These are phyloP conservation scores for Olyra latifolia DNA, from an alignment of 176 grass and related monocot species.

Conservation along the genomic window DNA sequence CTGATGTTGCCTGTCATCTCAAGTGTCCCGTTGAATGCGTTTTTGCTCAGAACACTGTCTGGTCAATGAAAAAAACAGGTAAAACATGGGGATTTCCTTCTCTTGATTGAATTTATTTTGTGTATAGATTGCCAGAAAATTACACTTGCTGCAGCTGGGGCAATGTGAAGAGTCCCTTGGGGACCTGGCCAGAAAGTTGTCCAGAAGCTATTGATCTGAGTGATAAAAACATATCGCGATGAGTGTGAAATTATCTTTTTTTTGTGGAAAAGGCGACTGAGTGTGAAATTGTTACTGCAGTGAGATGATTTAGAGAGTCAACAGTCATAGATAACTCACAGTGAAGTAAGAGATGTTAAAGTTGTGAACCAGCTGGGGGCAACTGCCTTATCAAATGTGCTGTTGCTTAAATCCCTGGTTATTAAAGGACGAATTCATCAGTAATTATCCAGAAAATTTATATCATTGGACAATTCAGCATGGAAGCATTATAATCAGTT, in stretches of 20 bases:
- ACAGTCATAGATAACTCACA: slow-evolving; percentile 56
- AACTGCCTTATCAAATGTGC: slow-evolving; percentile 48
- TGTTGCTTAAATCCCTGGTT: slow-evolving; percentile 82
- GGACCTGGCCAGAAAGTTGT: slow-evolving; percentile 48
- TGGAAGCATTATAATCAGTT: neutral
- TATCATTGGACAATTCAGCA: slow-evolving; percentile 4
- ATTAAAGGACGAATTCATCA: slow-evolving; percentile 7
- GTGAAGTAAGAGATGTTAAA: slow-evolving; percentile 51
- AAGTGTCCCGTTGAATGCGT: slow-evolving; percentile 49
- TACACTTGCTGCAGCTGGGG: slow-evolving; percentile 88
- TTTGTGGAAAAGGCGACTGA: neutral
- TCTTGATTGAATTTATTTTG: neutral
- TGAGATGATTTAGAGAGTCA: neutral
- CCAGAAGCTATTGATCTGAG: slow-evolving; percentile 56
- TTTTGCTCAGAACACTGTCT: slow-evolving; percentile 55
- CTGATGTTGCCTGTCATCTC: slow-evolving; percentile 49
- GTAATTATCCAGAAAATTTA: neutral
- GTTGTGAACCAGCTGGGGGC: slow-evolving; percentile 69
- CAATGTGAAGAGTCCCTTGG: slow-evolving; percentile 48
- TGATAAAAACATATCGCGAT: slow-evolving; percentile 3
- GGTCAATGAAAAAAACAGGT: slow-evolving; percentile 4
- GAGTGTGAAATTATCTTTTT: neutral
- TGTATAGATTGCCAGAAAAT: slow-evolving; percentile 25
- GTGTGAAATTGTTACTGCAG: neutral
- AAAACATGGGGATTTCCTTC: neutral